Base-by-base conservation (phyloP, 495 filamentous ascomycete genomes). In the Tuber umbilicatum region DNA sequence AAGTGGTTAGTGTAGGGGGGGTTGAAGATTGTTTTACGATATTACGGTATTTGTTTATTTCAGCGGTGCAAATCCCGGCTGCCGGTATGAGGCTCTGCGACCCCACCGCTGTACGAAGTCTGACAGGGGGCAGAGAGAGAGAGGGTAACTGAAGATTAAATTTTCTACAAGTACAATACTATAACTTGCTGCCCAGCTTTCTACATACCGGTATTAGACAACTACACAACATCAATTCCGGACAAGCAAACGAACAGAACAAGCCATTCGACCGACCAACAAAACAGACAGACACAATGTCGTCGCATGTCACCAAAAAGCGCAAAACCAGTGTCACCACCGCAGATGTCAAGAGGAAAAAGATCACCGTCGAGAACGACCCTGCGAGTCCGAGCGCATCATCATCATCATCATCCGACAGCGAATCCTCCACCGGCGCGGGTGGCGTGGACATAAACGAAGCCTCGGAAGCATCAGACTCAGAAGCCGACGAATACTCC, bases 381-480 rank as follows among this genome's bases (percentile, higher is more conserved):
- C 27, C 55, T n/a, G 55, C n/a, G 4, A 64, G 27, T 31, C 55
- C 55, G 2, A 64, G 55, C 12, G n/a, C 55, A 31, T 64, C 55
- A 64, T 55, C 47, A n/a, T 27, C 47, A 5, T 23, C 47, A 12
- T 27, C 47, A 64, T 64, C 55, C 27, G 55, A 31, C 27, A 64
- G 27, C 55, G 55, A 64, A 64, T 64, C n/a, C n/a, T 16, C 55
- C n/a, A 17, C 55, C 55, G 27, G n/a, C 2, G 27, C 55, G 0
- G 55, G n/a, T 5, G 27, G 55, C 9, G 14, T 64, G 12, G 55
- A 31, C 55, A 9, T 64, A 31, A 64, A 31, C 12, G 2, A 17
- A 31, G n/a, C n/a, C 55, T 31, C 27, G 23, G 80, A 71, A 10
- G 76, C 76, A 23, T 78, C 81, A 27, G 83, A 82, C 10, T 75